Percentiles rank a stretch among this genome's conserved stretches.
Evolutionary conservation across 305 asterid species (phyloP).

Genomic region (Fraxinus paxiana): DNA sequence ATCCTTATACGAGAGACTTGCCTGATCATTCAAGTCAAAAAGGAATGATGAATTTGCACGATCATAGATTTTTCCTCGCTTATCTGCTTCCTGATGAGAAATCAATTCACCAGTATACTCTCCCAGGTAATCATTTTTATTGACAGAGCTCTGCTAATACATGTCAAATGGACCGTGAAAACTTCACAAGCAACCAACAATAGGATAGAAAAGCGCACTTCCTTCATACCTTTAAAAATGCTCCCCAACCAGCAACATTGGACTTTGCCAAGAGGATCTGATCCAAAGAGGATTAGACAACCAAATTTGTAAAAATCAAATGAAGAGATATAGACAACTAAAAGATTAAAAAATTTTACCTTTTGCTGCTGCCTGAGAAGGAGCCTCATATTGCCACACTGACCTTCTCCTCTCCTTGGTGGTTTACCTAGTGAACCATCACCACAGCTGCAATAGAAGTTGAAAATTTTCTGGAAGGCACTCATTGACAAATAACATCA

Average conservation of each 20-base stretch:
- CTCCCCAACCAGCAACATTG: slow-evolving; percentile 99
- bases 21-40: slow-evolving; percentile 93
- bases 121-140: slow-evolving; percentile 91
- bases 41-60: slow-evolving; percentile 94
- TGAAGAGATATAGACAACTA: slow-evolving; percentile 1
- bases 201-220: background rate
- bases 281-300: slow-evolving; percentile 10
- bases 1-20: slow-evolving; percentile 21
- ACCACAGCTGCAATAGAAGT: slow-evolving; percentile 68
- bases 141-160: slow-evolving; percentile 65
- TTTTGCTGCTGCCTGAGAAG: slow-evolving; percentile 91
- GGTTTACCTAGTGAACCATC: slow-evolving; percentile 84
- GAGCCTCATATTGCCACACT: slow-evolving; percentile 95
- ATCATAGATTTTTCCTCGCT: slow-evolving; percentile 94
- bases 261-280: slow-evolving; percentile 86
- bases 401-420: slow-evolving; percentile 83
- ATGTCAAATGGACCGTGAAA: slow-evolving; percentile 3
- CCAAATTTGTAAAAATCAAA: background rate
- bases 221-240: slow-evolving; percentile 72
- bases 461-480: slow-evolving; percentile 10
- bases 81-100: slow-evolving; percentile 96
- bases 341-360: slow-evolving; percentile 40
- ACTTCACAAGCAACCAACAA: slow-evolving; percentile 6
- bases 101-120: slow-evolving; percentile 97
- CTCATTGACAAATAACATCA: background rate